phyloP scores from a whole-genome alignment of 306 rosid genomes.

The Prunus persica region DNA sequence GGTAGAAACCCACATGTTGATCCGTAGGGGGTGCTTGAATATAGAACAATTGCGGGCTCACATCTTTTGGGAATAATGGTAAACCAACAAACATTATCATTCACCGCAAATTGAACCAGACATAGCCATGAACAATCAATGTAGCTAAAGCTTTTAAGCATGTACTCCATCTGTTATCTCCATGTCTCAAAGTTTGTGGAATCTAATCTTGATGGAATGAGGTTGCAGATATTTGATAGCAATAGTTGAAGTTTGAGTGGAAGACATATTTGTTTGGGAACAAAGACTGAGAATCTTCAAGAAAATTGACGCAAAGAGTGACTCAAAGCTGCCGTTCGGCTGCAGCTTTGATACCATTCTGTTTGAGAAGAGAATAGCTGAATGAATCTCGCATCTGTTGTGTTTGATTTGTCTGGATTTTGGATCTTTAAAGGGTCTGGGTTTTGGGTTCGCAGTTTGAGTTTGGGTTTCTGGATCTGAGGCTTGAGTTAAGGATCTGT shows the following conservation, averaged over 20 bases:
- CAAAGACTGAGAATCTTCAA: background rate
- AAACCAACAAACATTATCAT: background rate
- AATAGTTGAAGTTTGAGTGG: background rate
- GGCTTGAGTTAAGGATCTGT: background rate
- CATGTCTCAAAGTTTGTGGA: background rate
- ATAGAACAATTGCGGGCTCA: no score
- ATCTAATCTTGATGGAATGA: background rate
- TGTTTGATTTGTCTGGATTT: no score
- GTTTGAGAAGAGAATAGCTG: background rate
- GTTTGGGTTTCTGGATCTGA: background rate
- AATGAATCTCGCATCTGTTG: background rate
- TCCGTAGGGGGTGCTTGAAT: no score
- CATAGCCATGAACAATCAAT: background rate
- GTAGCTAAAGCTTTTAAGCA: background rate
- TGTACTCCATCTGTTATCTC: background rate
- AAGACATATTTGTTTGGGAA: background rate
- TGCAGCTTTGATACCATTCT: background rate
- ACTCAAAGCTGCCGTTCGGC: background rate
- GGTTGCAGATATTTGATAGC: background rate
- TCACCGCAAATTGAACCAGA: background rate
- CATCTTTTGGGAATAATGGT: background rate
- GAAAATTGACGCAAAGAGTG: background rate
- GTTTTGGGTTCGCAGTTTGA: background rate
- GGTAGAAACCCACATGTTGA: no score
- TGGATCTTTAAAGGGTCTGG: background rate